Evolutionary conservation across 192 early-diverging fungal genomes (phyloP), one percentile per base, ranked within the genome.

Genomic region (Entomortierella lignicola): DNA sequence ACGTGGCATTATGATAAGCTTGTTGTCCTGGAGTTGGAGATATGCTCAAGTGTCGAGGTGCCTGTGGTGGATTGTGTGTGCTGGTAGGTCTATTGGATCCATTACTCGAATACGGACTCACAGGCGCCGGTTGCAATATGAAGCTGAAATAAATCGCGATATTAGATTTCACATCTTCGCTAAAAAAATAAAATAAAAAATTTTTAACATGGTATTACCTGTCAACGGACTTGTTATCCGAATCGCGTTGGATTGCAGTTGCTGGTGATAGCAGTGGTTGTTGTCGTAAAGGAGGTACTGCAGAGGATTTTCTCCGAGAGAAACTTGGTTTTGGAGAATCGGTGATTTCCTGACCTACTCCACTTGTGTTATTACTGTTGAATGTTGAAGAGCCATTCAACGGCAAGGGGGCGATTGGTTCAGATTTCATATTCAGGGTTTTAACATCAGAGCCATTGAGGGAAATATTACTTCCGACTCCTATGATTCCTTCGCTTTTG

Each of bases 31-130:
- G 31, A 1, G 54, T 15, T 39, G 64, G 42, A 34, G 17, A 27
- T 2, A 48, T 55, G 2, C 34, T 44, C 39, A 66, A 8, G 6
- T 66, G 53, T 43, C 64, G 64, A 30, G 64, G 64, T 7, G 55
- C 64, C 10, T 66, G 64, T 8, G 64, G 55, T 21, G 54, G 64
- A 20, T 21, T 37, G 13, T 50, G 63, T 18, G 51, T 41, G 12
- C 23, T 31, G 30, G 39, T 32, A n/a, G n/a, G n/a, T 20, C 39
- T 30, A 27, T 30, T 21, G 21, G 34, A 52, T 15, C 51, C 63
- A 23, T 17, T 39, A 37, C 23, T 50, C 39, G 57, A 11, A 8
- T 47, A 37, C 2, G 42, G 42, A 4, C 18, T 17, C 18, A 21
- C 11, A 53, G 15, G 31, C 41, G 48, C 2, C 6, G 50, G 30